Evolutionary conservation across 352 stramenopile genomes (phyloP).

Genomic region (Globisporangium heterothallicum): DNA sequence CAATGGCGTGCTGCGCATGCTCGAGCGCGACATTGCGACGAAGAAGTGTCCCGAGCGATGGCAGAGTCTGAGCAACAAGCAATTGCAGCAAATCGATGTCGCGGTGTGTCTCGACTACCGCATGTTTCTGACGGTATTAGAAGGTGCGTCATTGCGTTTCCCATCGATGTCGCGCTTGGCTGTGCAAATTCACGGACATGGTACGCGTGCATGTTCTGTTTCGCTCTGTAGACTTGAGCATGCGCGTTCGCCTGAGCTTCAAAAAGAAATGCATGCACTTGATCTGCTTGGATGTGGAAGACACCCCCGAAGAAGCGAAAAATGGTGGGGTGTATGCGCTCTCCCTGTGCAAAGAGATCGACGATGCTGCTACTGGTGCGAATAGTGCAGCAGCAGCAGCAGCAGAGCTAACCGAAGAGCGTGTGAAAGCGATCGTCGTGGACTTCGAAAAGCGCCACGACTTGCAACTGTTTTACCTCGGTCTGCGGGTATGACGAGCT

Average conservation of each 20-base stretch:
- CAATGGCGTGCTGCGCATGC: conserved; percentile 67
- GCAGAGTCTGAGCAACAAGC: conserved; percentile 61
- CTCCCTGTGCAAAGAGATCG: conserved; percentile 42
- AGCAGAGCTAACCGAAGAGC: conserved; percentile 30
- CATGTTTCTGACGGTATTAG: conserved; percentile 72
- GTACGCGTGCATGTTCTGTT: conserved; percentile 1
- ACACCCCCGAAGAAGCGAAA: conserved; percentile 63
- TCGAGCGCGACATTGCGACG: conserved; percentile 65
- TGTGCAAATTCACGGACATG: too few species aligned
- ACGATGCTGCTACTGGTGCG: conserved; percentile 12
- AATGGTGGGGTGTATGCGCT: conserved; percentile 44
- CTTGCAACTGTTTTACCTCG: conserved; percentile 41
- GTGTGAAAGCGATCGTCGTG: conserved; percentile 35
- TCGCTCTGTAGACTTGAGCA: conserved; percentile 34
- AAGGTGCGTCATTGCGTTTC: conserved; percentile 25
- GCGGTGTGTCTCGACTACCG: conserved; percentile 79
- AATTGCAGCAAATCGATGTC: conserved; percentile 60
- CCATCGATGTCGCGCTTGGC: conserved; percentile 6
- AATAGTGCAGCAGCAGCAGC: neutral
- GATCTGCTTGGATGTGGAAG: conserved; percentile 74
- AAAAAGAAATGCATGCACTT: conserved; percentile 61
- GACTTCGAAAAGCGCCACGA: conserved; percentile 37
- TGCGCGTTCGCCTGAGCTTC: conserved; percentile 39
- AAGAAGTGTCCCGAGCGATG: conserved; percentile 72
- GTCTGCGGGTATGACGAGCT: conserved; percentile 31